phyloP scores from a whole-genome alignment of 73 alveolate genomes.

The Tetrahymena elliotti region DNA sequence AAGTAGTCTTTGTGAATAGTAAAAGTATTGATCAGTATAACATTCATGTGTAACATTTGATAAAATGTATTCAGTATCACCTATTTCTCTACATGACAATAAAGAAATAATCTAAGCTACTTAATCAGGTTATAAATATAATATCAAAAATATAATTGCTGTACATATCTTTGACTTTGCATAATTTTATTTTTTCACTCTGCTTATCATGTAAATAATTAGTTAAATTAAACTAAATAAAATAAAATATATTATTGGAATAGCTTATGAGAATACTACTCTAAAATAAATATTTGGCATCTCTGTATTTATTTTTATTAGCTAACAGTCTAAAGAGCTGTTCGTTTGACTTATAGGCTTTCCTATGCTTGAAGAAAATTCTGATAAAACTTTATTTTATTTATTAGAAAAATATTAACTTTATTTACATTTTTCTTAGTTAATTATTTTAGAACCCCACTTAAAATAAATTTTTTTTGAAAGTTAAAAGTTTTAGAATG shows the following conservation, averaged over 20 bases:
- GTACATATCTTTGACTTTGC: not conserved
- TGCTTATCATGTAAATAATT: not conserved
- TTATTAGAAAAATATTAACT: too few relatives aligned
- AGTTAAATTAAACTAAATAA: not conserved
- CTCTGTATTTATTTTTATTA: not conserved
- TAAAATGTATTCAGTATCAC: not conserved
- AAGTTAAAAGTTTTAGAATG: too few relatives aligned
- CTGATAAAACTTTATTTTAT: not conserved
- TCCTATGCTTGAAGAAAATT: not conserved
- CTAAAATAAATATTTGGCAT: not conserved
- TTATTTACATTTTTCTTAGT: too few relatives aligned
- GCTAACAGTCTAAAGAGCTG: not conserved
- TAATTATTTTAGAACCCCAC: too few relatives aligned
- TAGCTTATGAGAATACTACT: not conserved
- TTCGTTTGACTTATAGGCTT: not conserved
- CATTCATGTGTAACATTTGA: not conserved
- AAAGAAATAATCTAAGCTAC: not conserved
- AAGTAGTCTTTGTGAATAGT: not conserved
- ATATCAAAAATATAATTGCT: not conserved
- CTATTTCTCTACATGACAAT: conserved; percentile 13
- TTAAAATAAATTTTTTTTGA: too few relatives aligned
- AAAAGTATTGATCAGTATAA: not conserved
- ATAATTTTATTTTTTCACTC: not conserved
- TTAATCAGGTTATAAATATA: not conserved
- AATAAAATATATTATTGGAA: not conserved